A percentile compares a stretch with the other conserved stretches of the same genome.
Evolutionary conservation across 2,329 filamentous ascomycete species (phyloP).

Genomic region (Atkinsonella hypoxylon): DNA sequence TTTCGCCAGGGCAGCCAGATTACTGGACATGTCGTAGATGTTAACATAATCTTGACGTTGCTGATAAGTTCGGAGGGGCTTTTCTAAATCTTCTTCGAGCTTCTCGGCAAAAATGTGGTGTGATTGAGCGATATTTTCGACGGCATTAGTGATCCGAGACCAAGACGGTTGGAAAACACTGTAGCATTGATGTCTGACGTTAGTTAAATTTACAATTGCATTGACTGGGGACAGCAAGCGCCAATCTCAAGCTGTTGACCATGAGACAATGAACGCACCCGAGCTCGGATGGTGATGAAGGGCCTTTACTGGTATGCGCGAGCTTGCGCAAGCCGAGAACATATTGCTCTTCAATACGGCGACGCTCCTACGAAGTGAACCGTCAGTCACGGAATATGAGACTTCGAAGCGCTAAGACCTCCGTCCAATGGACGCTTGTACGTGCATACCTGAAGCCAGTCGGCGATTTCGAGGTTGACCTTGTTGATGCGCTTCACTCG

Average conservation of each 20-base stretch:
- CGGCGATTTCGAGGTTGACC: slow-evolving; percentile 82
- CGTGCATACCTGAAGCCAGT: slow-evolving; percentile 78
- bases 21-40: slow-evolving; percentile 70
- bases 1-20: slow-evolving; percentile 67
- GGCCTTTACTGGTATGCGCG: slow-evolving; percentile 57
- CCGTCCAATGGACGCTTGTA: not conserved
- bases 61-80: slow-evolving; percentile 65
- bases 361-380: slow-evolving; percentile 57
- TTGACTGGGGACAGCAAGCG: not conserved
- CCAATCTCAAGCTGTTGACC: not conserved
- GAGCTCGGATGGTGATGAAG: slow-evolving; percentile 67
- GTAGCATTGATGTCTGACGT: slow-evolving; percentile 6
- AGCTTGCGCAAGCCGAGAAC: slow-evolving; percentile 72
- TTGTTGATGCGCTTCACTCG: slow-evolving; percentile 78
- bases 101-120: slow-evolving; percentile 70
- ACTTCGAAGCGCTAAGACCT: not conserved
- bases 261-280: slow-evolving; percentile 50
- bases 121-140: slow-evolving; percentile 69
- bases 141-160: slow-evolving; percentile 72
- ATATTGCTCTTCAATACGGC: slow-evolving; percentile 84
- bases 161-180: slow-evolving; percentile 87
- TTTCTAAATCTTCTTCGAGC: slow-evolving; percentile 82
- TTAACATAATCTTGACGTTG: slow-evolving; percentile 65
- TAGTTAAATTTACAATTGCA: slow-evolving; percentile 1
- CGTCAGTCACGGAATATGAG: not conserved